phyloP scores from a whole-genome alignment of 768 basidiomycete species.

The Lentinula lateritia region DNA sequence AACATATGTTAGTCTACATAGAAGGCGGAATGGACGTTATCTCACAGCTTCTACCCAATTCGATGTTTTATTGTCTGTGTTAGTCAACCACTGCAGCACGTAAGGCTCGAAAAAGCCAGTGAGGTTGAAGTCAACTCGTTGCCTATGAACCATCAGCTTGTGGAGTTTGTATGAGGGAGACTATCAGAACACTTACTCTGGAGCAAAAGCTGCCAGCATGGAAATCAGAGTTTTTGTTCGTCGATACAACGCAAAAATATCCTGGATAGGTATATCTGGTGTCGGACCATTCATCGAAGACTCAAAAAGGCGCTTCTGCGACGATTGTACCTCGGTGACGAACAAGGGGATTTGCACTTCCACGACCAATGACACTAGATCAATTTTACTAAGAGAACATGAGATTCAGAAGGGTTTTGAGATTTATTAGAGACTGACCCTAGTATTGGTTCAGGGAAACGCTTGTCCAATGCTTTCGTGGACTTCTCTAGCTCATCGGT shows the following conservation, averaged over 20 bases:
- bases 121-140: constrained; percentile 60
- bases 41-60: constrained; percentile 92
- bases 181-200: constrained; percentile 48
- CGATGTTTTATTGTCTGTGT: constrained; percentile 83
- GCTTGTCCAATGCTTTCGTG: constrained; percentile 78
- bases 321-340: constrained; percentile 59
- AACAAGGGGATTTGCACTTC: constrained; percentile 63
- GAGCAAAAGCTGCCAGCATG: constrained; percentile 81
- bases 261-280: constrained; percentile 83
- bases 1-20: background rate
- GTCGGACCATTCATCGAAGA: constrained; percentile 84
- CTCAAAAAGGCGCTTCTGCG: constrained; percentile 71
- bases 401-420: no score
- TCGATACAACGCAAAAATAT: constrained; percentile 84
- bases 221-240: constrained; percentile 66
- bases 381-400: constrained; percentile 45
- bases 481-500: constrained; percentile 87
- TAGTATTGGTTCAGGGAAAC: constrained; percentile 78
- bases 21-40: constrained; percentile 10
- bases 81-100: constrained; percentile 83
- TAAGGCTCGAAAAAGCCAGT: constrained; percentile 81
- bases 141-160: constrained; percentile 28
- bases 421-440: constrained; percentile 61
- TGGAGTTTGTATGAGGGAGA: background rate
- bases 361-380: constrained; percentile 72